These are phyloP conservation scores for Aquilaria malaccensis DNA, from an alignment of 345 rosid species.

Conservation along the genomic window DNA sequence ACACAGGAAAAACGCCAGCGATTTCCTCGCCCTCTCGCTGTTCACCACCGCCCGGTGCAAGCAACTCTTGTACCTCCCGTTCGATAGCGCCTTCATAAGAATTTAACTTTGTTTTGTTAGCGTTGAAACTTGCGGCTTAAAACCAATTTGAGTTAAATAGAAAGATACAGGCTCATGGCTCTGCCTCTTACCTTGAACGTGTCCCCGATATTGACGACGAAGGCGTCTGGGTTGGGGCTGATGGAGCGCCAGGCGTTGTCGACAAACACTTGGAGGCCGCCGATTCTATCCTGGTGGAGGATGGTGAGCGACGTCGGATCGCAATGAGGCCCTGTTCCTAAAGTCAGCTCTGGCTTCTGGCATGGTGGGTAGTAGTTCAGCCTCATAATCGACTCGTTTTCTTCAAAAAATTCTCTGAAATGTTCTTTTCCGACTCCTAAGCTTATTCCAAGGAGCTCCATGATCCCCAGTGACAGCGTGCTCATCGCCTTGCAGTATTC, in stretches of 20 bases:
- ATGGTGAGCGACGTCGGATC: conserved; percentile 98
- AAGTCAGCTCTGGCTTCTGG: conserved; percentile 84
- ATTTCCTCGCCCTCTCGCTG: conserved; percentile 68
- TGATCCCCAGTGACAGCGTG: conserved; percentile 70
- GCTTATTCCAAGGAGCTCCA: conserved; percentile 85
- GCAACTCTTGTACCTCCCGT: conserved; percentile 84
- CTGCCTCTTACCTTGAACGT: conserved; percentile 80
- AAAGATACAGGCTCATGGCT: no score
- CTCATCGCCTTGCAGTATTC: conserved; percentile 86
- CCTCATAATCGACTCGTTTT: conserved; percentile 95
- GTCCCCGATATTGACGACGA: conserved; percentile 95
- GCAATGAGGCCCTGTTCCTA: conserved; percentile 99
- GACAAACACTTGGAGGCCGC: conserved; percentile 89
- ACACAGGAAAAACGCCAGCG: conserved; percentile 92
- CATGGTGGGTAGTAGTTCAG: conserved; percentile 93
- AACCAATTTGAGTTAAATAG: background rate
- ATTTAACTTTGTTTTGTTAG: no score
- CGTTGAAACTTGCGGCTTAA: no score
- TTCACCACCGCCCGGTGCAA: conserved; percentile 95
- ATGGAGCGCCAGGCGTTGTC: conserved; percentile 81
- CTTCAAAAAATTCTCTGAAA: conserved; percentile 69
- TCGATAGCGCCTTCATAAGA: conserved; percentile 65
- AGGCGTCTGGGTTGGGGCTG: conserved; percentile 65
- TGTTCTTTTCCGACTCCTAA: conserved; percentile 47
- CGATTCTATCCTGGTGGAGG: conserved; percentile 93